Base-by-base conservation (phyloP, 2,329 filamentous ascomycete species). In the Metarhizium sp. region DNA sequence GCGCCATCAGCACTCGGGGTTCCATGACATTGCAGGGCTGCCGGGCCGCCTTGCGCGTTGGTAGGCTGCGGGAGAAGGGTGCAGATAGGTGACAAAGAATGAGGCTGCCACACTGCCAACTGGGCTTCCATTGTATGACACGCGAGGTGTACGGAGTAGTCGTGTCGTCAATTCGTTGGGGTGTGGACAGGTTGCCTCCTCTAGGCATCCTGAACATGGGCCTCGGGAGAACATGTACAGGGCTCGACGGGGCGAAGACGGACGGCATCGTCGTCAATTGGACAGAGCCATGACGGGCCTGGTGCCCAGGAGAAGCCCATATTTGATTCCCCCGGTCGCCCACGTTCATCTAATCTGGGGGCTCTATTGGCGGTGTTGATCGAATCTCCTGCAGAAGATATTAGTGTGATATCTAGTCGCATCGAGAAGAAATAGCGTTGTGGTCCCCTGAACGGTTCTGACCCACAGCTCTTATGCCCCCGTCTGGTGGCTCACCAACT, bases 301-400 rank as follows among this genome's bases (percentile, higher is more conserved):
- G 25, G 25, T 25, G 25, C 25, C 25, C 25, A 1, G 25, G 25
- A 25, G 25, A 25, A 25, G 25, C 25, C 25, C 25, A 11, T 40
- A 13, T 40, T 16, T 14, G 38, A 40, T 5, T 40, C 38, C 14
- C 38, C 38, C 38, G 38, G 11, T 11, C 14, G 38, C 14, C 55
- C 55, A 57, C 55, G 52, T 57, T 57, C 40, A 50, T 57, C 51
- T 20, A 30, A 25, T 16, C 42, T 40, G 34, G 38, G 36, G 30
- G 51, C 29, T 56, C 55, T 10, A 56, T 56, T 56, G 55, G 55
- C 47, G 40, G 40, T 38, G 16, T 34, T 18, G 25, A 4, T 3
- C 25, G 16, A 45, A 11, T 25, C 5, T 52, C 43, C 42, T 55
- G 6, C 49, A n/a, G 42, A 45, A 45, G 42, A 16, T 4, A 16